Evolutionary conservation across 1,139 yeast genomes (phyloP), one percentile per base, ranked within the genome.

Genomic region (Saccharomycopsis hybrid): DNA sequence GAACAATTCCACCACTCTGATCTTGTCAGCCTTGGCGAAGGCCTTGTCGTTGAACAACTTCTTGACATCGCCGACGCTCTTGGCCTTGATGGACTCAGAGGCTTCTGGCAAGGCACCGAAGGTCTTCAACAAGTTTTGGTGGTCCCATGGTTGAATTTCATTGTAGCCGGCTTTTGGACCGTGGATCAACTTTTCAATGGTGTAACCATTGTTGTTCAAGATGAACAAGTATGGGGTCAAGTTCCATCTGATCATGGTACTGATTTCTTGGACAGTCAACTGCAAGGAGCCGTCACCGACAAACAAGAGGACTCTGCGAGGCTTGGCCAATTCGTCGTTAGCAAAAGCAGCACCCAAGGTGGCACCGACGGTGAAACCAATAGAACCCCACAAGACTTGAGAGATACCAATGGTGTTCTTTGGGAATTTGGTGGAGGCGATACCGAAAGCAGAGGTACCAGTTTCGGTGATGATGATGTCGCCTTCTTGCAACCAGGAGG

Each of bases 211-310:
- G 67, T 87, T 87, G 74, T 87, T 87, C 64, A 87, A 76, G 44
- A 87, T 82, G 65, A 86, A 87, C 62, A 87, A 68, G 71, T 86
- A 86, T 57, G 95, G 92, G 57, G 80, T 82, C 62, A 83, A 75
- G 50, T 79, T 77, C 85, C 88, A 83, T 70, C 86, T 80, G 65
- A 84, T 73, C 82, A 85, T 80, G 59, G 94, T 83, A 57, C 90
- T 82, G 63, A 87, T 83, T 64, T 87, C 94, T 69, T 87, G 94
- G 33, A 83, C 92, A 2, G 95, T 85, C 66, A 87, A 75, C 69
- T 87, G 96, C 63, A 87, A 74, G 31, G 95, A 86, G 64, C 95
- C 96, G 66, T 87, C 96, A 68, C 96, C 95, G 52, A 85, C 85
- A 67, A 87, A 87, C 59, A 87, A 71, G 57, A 85, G 76, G 54